These are phyloP conservation scores for Trametes sanguinea DNA, from an alignment of 768 basidiomycete genomes.

Conservation along the genomic window DNA sequence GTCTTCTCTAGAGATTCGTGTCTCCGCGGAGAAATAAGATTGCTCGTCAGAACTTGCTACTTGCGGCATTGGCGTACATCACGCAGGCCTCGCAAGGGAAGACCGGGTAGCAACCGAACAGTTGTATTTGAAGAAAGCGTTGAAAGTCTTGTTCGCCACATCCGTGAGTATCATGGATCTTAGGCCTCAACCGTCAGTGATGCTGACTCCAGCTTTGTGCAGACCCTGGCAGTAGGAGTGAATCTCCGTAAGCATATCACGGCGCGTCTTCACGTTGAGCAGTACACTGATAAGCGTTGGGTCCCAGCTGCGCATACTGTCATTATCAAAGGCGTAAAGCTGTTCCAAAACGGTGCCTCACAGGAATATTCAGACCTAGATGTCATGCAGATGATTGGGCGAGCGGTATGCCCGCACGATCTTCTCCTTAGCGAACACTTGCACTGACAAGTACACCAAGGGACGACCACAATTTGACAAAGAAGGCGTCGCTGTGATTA, in stretches of 20 bases:
- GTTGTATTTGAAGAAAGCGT: conserved; percentile 60
- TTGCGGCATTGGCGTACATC: conserved; percentile 85
- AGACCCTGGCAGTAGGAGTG: conserved; percentile 96
- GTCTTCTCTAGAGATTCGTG: conserved; percentile 12
- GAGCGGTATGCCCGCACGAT: conserved; percentile 59
- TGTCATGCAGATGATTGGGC: conserved; percentile 94
- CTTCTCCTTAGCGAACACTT: too few species aligned
- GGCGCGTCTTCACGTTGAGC: background rate
- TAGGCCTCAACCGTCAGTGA: background rate
- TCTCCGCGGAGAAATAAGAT: background rate
- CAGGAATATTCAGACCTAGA: conserved; percentile 91
- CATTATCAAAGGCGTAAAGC: conserved; percentile 87
- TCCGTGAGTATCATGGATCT: conserved; percentile 56
- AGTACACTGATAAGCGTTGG: background rate
- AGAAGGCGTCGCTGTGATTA: conserved; percentile 79
- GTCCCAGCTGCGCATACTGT: conserved; percentile 85
- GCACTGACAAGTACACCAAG: conserved; percentile 34
- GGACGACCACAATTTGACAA: conserved; percentile 93
- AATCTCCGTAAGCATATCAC: conserved; percentile 72
- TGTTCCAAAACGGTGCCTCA: conserved; percentile 68
- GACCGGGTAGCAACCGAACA: conserved; percentile 78
- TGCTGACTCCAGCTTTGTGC: background rate
- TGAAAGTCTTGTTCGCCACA: conserved; percentile 77
- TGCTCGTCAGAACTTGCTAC: conserved; percentile 55
- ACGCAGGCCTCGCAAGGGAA: conserved; percentile 77